Conservation (phyloP, 306 rosid species). For the Cercis canadensis region DNA sequence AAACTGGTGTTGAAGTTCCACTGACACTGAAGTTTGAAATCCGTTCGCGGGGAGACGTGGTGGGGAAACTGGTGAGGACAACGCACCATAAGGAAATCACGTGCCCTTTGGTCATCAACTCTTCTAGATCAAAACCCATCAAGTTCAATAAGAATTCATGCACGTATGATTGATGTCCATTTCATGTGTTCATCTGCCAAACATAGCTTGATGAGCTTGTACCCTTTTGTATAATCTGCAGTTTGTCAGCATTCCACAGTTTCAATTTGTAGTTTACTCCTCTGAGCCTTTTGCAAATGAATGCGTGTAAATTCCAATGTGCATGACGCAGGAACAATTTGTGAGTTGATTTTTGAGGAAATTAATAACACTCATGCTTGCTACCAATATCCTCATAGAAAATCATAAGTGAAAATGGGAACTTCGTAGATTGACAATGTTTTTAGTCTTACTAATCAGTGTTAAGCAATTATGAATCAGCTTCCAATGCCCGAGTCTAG, state of each 20-base stretch:
- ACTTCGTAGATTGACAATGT: no score
- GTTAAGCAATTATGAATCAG: no score
- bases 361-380: not conserved
- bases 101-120: constrained; percentile 68
- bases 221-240: constrained; percentile 20
- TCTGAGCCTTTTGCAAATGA: constrained; percentile 41
- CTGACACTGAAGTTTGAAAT: constrained; percentile 62
- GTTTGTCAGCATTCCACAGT: constrained; percentile 14
- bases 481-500: no score
- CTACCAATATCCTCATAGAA: not conserved
- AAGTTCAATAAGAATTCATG: constrained; percentile 70
- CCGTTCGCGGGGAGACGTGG: constrained; percentile 73
- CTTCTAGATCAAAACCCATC: constrained; percentile 65
- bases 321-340: not conserved
- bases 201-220: constrained; percentile 7
- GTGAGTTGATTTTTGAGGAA: not conserved
- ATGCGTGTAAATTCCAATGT: constrained; percentile 22
- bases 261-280: constrained; percentile 22
- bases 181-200: constrained; percentile 12
- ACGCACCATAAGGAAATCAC: constrained; percentile 65
- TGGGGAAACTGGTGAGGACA: constrained; percentile 82
- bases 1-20: constrained; percentile 57
- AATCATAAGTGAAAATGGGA: no score
- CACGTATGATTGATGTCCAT: constrained; percentile 57
- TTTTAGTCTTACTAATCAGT: no score